These are phyloP conservation scores for Trypanosoma caninum DNA, from an alignment of 208 protist genomes.

Conservation along the genomic window DNA sequence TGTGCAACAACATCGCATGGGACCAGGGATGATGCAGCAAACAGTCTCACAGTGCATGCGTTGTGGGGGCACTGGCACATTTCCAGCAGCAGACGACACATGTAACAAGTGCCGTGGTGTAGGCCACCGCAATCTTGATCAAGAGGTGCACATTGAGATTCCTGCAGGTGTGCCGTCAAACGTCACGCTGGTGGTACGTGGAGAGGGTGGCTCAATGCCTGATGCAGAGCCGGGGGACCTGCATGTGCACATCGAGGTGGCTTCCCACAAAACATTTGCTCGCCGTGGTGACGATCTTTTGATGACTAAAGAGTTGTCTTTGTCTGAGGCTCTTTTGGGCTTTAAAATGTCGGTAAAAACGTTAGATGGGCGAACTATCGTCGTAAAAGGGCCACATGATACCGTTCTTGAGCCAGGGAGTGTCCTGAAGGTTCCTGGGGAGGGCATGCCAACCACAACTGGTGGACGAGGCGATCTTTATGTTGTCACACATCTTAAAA, in stretches of 20 bases:
- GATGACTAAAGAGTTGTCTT: constrained; percentile 86
- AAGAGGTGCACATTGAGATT: constrained; percentile 95
- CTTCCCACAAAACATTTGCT: constrained; percentile 90
- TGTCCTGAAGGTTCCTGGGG: constrained; percentile 76
- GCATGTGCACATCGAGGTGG: constrained; percentile 94
- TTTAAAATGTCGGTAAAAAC: constrained; percentile 83
- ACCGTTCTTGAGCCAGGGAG: constrained; percentile 65
- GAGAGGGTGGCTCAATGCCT: constrained; percentile 95
- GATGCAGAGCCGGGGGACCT: constrained; percentile 95
- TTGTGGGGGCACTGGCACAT: constrained; percentile 92
- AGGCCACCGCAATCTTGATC: constrained; percentile 88
- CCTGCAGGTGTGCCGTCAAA: constrained; percentile 94
- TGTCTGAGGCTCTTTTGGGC: constrained; percentile 94
- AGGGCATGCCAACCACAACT: constrained; percentile 79
- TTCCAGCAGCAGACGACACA: constrained; percentile 91
- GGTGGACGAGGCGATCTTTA: constrained; percentile 82
- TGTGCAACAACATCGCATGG: constrained; percentile 92
- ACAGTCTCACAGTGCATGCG: constrained; percentile 87
- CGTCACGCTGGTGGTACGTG: constrained; percentile 94
- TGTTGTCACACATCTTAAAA: constrained; percentile 73
- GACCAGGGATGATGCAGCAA: constrained; percentile 97
- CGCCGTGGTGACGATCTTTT: constrained; percentile 94
- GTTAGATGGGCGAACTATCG: constrained; percentile 87
- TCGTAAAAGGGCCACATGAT: constrained; percentile 66
- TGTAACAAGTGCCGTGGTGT: constrained; percentile 94